A percentile compares a stretch with the other conserved stretches of the same genome.
phyloP scores from a whole-genome alignment of 129 eudicot genomes.

The Helianthus annuus region DNA sequence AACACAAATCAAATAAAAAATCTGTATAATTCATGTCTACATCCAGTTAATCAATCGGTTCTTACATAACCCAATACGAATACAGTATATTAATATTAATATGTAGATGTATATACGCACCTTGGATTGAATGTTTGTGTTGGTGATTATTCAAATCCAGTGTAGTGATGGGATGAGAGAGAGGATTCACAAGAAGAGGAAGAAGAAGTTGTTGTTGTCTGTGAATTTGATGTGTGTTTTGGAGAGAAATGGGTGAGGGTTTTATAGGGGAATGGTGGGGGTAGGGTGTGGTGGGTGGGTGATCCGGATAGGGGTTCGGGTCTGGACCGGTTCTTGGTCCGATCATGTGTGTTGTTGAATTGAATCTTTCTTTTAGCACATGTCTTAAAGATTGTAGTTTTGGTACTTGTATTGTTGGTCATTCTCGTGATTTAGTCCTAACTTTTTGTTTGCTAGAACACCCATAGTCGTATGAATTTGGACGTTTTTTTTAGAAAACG shows the following conservation, averaged over 20 bases:
- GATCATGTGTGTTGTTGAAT: neutral
- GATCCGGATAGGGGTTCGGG: conserved; percentile 12
- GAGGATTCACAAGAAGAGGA: conserved; percentile 19
- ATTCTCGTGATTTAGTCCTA: neutral
- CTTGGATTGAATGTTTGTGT: conserved; percentile 19
- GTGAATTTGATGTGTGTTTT: conserved; percentile 32
- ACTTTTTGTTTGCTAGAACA: neutral
- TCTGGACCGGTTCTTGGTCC: conserved; percentile 10
- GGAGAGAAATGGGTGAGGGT: conserved; percentile 27
- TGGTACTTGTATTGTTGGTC: neutral
- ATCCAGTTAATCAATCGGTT: conserved; percentile 2
- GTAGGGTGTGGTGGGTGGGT: conserved; percentile 37
- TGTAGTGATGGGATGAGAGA: conserved; percentile 9
- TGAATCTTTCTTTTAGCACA: conserved; percentile 27
- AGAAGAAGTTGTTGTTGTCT: neutral
- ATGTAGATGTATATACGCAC: conserved; percentile 25
- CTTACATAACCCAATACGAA: neutral
- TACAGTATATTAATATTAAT: too few species aligned
- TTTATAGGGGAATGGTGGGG: conserved; percentile 40
- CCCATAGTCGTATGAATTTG: too few species aligned
- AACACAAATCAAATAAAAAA: conserved; percentile 12
- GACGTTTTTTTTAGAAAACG: too few species aligned
- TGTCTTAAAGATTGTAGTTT: conserved; percentile 1
- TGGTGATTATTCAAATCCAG: conserved; percentile 35
- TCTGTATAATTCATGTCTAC: neutral